Percentiles rank a stretch among this genome's conserved stretches.
Conservation (phyloP, 2,329 filamentous ascomycete species). For the Hyphodiscus sp. region DNA sequence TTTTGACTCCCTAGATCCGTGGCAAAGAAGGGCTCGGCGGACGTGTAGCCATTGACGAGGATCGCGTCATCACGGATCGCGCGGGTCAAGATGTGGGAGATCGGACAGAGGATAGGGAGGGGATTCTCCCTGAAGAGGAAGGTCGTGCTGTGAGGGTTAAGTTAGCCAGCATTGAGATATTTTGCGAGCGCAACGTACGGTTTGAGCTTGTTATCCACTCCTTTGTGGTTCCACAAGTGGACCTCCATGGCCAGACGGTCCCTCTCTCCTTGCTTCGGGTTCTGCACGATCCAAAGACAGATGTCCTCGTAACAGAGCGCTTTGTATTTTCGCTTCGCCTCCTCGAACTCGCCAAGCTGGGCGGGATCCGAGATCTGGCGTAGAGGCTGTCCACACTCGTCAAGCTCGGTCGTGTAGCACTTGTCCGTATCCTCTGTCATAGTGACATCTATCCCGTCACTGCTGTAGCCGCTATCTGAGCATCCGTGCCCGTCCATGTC, state of each 20-base stretch:
- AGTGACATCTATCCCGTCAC: constrained; percentile 8
- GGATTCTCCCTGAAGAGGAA: constrained; percentile 20
- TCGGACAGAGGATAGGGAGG: constrained; percentile 20
- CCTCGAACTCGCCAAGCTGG: constrained; percentile 5
- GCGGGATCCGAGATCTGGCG: too few species aligned
- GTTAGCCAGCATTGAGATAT: constrained; percentile 9
- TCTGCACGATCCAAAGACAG: constrained; percentile 18
- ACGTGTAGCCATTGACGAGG: constrained; percentile 14
- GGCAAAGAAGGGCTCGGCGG: constrained; percentile 18
- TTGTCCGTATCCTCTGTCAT: constrained; percentile 10
- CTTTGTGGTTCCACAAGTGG: constrained; percentile 18
- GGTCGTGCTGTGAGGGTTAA: constrained; percentile 10
- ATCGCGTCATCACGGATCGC: constrained; percentile 15
- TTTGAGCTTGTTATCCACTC: constrained; percentile 22
- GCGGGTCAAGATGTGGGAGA: constrained; percentile 16
- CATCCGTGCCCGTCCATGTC: too few species aligned
- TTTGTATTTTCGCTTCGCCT: constrained; percentile 13
- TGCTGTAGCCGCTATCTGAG: constrained; percentile 2
- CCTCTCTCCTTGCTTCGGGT: constrained; percentile 13
- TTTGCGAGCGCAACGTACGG: constrained; percentile 10
- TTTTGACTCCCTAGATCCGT: constrained; percentile 9
- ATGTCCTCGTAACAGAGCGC: constrained; percentile 21
- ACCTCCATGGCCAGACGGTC: constrained; percentile 22
- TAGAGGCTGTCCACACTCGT: neutral
- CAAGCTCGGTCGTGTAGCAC: constrained; percentile 4